These are phyloP conservation scores for Eucommia ulmoides DNA, from an alignment of 257 asterid genomes.

Conservation along the genomic window DNA sequence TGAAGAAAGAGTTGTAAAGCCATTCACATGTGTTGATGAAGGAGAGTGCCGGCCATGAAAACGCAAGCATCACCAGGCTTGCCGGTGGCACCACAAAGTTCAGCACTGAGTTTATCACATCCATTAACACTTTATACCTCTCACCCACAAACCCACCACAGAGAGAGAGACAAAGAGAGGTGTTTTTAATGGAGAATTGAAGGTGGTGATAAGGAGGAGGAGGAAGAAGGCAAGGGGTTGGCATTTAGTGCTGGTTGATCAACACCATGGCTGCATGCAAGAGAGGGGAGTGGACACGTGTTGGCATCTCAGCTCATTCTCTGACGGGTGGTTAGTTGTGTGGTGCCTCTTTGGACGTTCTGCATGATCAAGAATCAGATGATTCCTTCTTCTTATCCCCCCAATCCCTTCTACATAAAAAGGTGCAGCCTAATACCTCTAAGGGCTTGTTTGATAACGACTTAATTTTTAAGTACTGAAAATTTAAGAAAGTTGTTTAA, in stretches of 20 bases:
- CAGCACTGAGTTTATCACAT: slow-evolving; percentile 35
- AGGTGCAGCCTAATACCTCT: no score
- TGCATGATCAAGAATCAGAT: no score
- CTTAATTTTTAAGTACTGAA: no score
- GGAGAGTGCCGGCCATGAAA: slow-evolving; percentile 77
- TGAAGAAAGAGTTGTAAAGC: slow-evolving; percentile 37
- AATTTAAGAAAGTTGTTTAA: no score
- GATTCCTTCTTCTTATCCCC: no score
- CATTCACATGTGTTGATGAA: slow-evolving; percentile 62
- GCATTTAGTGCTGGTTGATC: not conserved
- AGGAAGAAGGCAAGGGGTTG: not conserved
- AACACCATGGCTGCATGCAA: not conserved
- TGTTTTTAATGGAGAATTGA: no score
- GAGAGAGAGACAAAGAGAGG: not conserved
- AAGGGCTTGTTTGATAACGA: no score
- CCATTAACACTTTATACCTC: slow-evolving; percentile 19
- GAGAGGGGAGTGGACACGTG: not conserved
- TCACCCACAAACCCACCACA: not conserved
- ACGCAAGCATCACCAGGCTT: slow-evolving; percentile 66
- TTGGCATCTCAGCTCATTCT: no score
- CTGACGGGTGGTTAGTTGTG: no score
- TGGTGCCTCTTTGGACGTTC: no score
- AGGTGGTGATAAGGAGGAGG: not conserved
- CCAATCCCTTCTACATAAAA: no score
- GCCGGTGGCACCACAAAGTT: slow-evolving; percentile 81